Evolutionary conservation across 1,139 yeast genomes (phyloP), one percentile per base, ranked within the genome.

Genomic region (Taphrina communis): DNA sequence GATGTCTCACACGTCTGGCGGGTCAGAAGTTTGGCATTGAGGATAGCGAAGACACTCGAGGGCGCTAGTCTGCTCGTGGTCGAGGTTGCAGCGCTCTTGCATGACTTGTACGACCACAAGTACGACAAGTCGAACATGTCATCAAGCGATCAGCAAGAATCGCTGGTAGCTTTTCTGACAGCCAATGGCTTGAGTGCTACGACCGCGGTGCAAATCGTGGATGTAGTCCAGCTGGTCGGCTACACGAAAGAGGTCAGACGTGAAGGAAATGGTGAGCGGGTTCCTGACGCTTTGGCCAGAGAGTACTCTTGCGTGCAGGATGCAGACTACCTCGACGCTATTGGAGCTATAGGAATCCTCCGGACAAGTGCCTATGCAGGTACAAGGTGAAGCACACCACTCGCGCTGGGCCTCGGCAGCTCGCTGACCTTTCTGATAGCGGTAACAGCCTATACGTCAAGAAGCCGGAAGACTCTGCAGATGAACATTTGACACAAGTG

Each of bases 321-420:
- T 69, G 81, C 81, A 2, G 81, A 79, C 70, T 71, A 80, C 55
- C 73, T 79, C 9, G 81, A 79, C 62, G 81, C 81, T 6, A 77
- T 78, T 62, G 81, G 81, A 8, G 77, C 77, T 3, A 71, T 79
- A 66, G 81, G 81, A 7, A 71, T 79, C 39, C 73, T 78, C 53
- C 73, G 81, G 25, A 76, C 75, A 4, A 75, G 80, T 0, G 80
- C 80, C 14, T 79, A 73, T 69, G 75, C 80, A 3, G 75, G 78
- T 6, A 75, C 31, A 72, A 73, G 36, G 73, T 73, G 31, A 25
- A 25, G 31, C 31, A 25, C 31, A 25, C 31, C 31, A 25, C 31
- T 25, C 31, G 31, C 4, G 31, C 31, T 25, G 31, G 4, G 31
- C 4, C 4, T 25, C 31, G 1, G 42, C 42, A 39, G 14, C 14